phyloP scores from a whole-genome alignment of 768 basidiomycete genomes.

The Rhodotorula toruloides region DNA sequence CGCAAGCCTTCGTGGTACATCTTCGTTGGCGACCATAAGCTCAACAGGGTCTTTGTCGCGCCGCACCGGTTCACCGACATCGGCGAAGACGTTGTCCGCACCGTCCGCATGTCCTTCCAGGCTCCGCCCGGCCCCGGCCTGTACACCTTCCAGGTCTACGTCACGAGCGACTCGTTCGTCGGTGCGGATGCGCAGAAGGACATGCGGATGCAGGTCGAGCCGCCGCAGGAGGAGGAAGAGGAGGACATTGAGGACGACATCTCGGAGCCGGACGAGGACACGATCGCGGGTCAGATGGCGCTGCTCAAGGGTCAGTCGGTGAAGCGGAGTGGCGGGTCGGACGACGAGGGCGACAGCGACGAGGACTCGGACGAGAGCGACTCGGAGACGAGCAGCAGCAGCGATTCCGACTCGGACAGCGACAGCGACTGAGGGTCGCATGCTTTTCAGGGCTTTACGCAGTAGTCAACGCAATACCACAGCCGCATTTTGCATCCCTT shows the following conservation, averaged over 20 bases:
- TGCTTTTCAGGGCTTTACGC: too few relatives aligned
- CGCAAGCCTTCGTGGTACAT: conserved; percentile 88
- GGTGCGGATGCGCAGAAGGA: conserved; percentile 69
- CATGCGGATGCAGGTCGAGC: conserved; percentile 55
- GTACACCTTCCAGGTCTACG: conserved; percentile 80
- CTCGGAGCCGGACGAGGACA: conserved; percentile 95
- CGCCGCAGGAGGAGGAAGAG: conserved; percentile 59
- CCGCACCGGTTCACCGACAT: conserved; percentile 49
- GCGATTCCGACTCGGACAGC: conserved; percentile 9
- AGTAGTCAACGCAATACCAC: too few relatives aligned
- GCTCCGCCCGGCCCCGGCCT: conserved; percentile 76
- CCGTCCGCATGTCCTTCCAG: conserved; percentile 90
- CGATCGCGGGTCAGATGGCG: conserved; percentile 95
- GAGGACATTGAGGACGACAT: conserved; percentile 76
- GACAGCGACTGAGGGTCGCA: background rate
- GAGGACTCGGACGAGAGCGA: conserved; percentile 50
- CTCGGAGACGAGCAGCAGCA: conserved; percentile 46
- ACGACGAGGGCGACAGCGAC: conserved; percentile 55
- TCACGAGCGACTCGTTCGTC: conserved; percentile 82
- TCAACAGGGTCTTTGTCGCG: conserved; percentile 44
- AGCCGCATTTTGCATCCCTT: too few relatives aligned
- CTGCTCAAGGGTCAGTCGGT: conserved; percentile 57
- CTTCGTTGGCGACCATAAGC: conserved; percentile 44
- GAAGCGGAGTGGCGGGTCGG: conserved; percentile 44
- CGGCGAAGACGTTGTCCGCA: conserved; percentile 61